Conservation (phyloP, 2,329 filamentous ascomycete genomes). For the Cucurbitaria berberidis region DNA sequence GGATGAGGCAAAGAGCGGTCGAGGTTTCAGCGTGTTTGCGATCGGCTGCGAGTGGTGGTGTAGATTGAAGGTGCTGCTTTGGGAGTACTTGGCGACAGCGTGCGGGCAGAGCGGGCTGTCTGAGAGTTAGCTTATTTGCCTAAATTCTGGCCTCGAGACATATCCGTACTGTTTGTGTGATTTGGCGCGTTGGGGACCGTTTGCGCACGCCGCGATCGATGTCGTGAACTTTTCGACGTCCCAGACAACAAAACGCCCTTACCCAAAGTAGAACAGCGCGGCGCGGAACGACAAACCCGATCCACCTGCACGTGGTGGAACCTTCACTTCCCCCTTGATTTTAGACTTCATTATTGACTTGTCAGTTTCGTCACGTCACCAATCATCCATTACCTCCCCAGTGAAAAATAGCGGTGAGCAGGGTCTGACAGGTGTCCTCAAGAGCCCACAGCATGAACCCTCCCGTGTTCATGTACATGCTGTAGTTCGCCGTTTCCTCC, state of each 20-base stretch:
- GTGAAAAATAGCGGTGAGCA: slow-evolving; percentile 19
- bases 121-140: slow-evolving; percentile 5
- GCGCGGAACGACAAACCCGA: slow-evolving; percentile 5
- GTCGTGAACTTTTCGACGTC: slow-evolving; percentile 29
- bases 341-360: too few species aligned
- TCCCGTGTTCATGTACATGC: slow-evolving; percentile 3
- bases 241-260: slow-evolving; percentile 11
- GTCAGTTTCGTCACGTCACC: background rate
- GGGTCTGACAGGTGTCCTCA: slow-evolving; percentile 4
- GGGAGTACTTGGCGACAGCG: background rate
- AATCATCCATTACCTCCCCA: background rate
- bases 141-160: background rate
- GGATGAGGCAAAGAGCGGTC: background rate
- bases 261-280: slow-evolving; percentile 14
- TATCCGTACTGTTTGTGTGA: slow-evolving; percentile 8
- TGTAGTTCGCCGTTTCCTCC: background rate
- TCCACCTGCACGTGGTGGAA: slow-evolving; percentile 24
- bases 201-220: slow-evolving; percentile 18
- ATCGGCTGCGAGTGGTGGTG: background rate
- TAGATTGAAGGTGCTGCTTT: background rate
- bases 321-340: slow-evolving; percentile 11
- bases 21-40: background rate
- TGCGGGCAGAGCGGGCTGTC: background rate
- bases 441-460: slow-evolving; percentile 3
- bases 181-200: slow-evolving; percentile 9